Percentiles rank a stretch among this genome's conserved stretches.
phyloP scores from a whole-genome alignment of 116 monocot genomes.

The Cymodocea nodosa region DNA sequence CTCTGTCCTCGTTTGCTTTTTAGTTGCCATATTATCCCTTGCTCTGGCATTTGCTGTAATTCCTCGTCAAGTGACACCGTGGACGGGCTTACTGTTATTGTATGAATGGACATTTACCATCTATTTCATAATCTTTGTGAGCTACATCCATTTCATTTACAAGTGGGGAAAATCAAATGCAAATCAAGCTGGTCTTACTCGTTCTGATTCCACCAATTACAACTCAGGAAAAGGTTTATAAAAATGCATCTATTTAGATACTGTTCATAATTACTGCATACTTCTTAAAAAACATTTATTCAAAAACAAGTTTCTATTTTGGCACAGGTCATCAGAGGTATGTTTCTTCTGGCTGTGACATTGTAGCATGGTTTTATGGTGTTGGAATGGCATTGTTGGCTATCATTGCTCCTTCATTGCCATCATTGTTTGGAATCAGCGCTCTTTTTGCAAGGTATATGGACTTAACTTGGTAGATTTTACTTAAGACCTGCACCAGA shows the following conservation, averaged over 20 bases:
- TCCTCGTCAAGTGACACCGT: slow-evolving; percentile 77
- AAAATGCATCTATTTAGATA: slow-evolving; percentile 2
- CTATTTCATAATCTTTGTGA: slow-evolving; percentile 51
- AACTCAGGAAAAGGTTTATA: slow-evolving; percentile 66
- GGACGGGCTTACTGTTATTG: slow-evolving; percentile 83
- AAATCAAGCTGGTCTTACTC: slow-evolving; percentile 26
- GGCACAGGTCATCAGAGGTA: slow-evolving; percentile 57
- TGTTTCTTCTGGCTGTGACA: slow-evolving; percentile 29
- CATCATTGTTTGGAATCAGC: slow-evolving; percentile 61
- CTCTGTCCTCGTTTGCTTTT: slow-evolving; percentile 50
- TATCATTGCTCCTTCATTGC: slow-evolving; percentile 46
- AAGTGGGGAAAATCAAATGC: slow-evolving; percentile 56
- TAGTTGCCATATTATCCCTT: slow-evolving; percentile 41
- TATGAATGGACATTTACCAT: slow-evolving; percentile 67
- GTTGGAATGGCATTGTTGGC: slow-evolving; percentile 66
- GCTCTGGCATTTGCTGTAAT: slow-evolving; percentile 46
- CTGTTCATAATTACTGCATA: too few relatives aligned
- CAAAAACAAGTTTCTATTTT: slow-evolving; percentile 5
- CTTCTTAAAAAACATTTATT: neutral
- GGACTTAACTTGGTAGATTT: neutral
- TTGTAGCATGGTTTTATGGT: slow-evolving; percentile 46
- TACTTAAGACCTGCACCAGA: neutral
- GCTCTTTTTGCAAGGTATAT: slow-evolving; percentile 78
- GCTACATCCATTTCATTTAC: slow-evolving; percentile 49
- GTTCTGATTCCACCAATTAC: slow-evolving; percentile 29